Base-by-base conservation (phyloP, 331 rosid species). In the Prunus yedoensis region DNA sequence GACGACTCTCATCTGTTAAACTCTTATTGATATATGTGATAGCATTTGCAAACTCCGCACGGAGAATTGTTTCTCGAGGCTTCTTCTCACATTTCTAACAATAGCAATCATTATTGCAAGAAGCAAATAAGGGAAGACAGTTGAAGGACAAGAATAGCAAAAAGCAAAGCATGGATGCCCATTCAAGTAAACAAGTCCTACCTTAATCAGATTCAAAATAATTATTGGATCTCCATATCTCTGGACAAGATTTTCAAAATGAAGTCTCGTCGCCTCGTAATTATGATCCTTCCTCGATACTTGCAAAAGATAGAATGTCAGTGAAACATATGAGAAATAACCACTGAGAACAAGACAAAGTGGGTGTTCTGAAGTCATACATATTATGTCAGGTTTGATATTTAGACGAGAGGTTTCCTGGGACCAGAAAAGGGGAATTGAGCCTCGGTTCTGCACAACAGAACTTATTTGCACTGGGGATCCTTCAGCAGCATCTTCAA, bases 341-440 rank as follows among this genome's bases (percentile, higher is more conserved):
- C 84, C 69, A 64, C 69, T 23, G 53, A 77, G 15, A 68, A 67
- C 23, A 69, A 80, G 73, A 25, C 30, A 60, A 38, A 57, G 53
- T 12, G 47, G 50, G 71, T 52, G 8, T 68, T 32, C 65, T 46
- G 30, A 32, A 81, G 58, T 67, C 92, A 23, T 92, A 95, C 97
- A 82, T 88, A 84, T 90, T 72, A 95, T 95, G 77, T 89, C 94
- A 28, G 97, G 99, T 86, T 89, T 92, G 35, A 92, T 81, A 77
- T 90, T 88, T 83, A 95, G 79, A 6, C 84, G 89, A 21, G 99
- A 95, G 75, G 98, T 86, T 76, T 95, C 97, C 69, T 95, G 98
- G 74, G 98, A 89, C 99, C 99, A 95, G 85, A 92, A 95, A 58
- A 95, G 93, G 75, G 99, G 99, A 77, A 95, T 95, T 46, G 99